Evolutionary conservation across 495 filamentous ascomycete species (phyloP), one percentile per base, ranked within the genome.

Genomic region (Tuber magnatum): DNA sequence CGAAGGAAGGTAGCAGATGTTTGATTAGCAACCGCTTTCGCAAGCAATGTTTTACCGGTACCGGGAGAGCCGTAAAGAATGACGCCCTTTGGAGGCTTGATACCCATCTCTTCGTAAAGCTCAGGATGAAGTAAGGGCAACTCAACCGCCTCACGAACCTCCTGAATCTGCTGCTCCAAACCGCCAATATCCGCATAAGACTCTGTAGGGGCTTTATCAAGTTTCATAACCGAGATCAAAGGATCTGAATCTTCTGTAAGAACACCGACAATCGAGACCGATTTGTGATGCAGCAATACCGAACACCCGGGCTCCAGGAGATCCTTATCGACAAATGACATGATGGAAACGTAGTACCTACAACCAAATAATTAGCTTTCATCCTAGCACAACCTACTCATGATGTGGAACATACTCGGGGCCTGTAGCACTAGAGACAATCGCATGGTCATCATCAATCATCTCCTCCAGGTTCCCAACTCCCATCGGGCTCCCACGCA

Each of bases 311-410:
- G 95, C 84, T 99, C 95, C 24, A 99, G 89, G 18, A 99, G 88
- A 81, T 99, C 95, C 85, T 99, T 99, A 86, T 99, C 95, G 56
- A 99, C 95, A 81, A 99, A 99, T 61, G 94, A 97, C 95, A 99
- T 99, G 88, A 99, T 99, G 71, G 94, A 97, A 75, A 99, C 95
- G 83, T 99, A 99, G 86, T 97, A 99, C 48, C 81, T 82, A 43
- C 44, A 18, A 71, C 68, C 42, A 22, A 40, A 40, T 61, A 71
- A 35, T 80, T 73, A 80, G 74, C 16, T 22, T 44, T 38, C 32
- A 43, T n/a, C 42, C 51, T 46, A 71, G 18, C 42, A 22, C 24
- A 40, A 24, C 39, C 68, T 32, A n/a, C 32, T 16, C 40, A 28
- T 43, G 20, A 68, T 16, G 38, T n/a, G 72, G 24, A 71, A 74